phyloP scores from a whole-genome alignment of 169 alveolate species.

The Besnoitia besnoiti region DNA sequence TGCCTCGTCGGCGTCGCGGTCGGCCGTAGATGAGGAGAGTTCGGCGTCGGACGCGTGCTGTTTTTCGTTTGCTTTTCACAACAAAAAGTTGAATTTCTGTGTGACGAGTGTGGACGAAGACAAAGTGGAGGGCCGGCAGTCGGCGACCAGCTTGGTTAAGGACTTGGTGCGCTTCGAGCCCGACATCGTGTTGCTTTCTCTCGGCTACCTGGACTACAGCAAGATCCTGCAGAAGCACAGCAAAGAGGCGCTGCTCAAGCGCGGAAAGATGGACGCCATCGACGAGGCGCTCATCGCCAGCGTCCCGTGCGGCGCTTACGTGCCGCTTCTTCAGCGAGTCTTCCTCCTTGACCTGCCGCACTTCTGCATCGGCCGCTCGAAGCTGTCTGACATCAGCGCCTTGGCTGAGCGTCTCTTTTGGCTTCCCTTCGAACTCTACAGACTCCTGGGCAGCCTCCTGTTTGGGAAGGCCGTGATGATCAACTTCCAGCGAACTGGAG shows the following conservation, averaged over 20 bases:
- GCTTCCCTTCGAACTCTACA: conserved; percentile 43
- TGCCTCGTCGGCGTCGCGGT: background rate
- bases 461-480: background rate
- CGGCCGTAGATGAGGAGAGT: too few species aligned
- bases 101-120: conserved; percentile 28
- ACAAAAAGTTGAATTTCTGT: background rate
- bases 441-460: background rate
- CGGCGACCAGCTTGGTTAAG: background rate
- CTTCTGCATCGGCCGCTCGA: conserved; percentile 45
- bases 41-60: background rate
- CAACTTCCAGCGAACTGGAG: background rate
- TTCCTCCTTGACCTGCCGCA: background rate
- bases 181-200: conserved; percentile 31
- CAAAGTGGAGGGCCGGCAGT: background rate
- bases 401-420: conserved; percentile 37
- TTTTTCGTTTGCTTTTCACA: background rate
- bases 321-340: conserved; percentile 30
- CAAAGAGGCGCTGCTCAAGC: conserved; percentile 17
- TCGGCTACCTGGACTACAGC: conserved; percentile 49
- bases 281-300: background rate
- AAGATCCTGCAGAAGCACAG: conserved; percentile 34
- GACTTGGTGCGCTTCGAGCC: conserved; percentile 2
- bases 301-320: conserved; percentile 25
- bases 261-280: background rate
- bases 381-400: conserved; percentile 59